Evolutionary conservation across 139 green algal species (phyloP).

Genomic region (Chlamydomonas asymmetrica): DNA sequence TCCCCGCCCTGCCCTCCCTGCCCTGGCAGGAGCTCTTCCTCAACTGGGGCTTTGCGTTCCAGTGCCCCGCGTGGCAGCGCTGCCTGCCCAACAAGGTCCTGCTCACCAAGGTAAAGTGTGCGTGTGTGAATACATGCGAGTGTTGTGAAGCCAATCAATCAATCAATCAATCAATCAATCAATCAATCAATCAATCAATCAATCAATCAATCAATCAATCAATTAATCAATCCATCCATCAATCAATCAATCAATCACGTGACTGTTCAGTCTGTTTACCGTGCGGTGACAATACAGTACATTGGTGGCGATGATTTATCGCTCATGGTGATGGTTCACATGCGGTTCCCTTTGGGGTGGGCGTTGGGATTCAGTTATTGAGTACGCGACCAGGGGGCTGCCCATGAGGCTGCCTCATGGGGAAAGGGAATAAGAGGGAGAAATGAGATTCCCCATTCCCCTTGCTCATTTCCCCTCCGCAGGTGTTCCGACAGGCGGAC

Average conservation of each 20-base stretch:
- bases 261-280: background rate
- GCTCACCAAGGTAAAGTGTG: slow-evolving; percentile 65
- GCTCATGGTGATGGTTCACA: too few species aligned
- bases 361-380: too few species aligned
- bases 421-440: too few species aligned
- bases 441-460: too few species aligned
- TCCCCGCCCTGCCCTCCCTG: too few species aligned
- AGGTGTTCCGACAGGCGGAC: slow-evolving; percentile 67
- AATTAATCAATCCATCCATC: too few species aligned
- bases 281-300: background rate
- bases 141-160: background rate
- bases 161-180: background rate
- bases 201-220: too few species aligned
- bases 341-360: too few species aligned
- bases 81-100: slow-evolving; percentile 53
- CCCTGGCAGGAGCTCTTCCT: slow-evolving; percentile 59
- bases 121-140: background rate
- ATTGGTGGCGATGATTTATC: too few species aligned
- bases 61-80: slow-evolving; percentile 55
- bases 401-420: too few species aligned
- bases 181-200: too few species aligned
- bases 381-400: too few species aligned
- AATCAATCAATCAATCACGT: background rate
- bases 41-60: slow-evolving; percentile 71
- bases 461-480: slow-evolving; percentile 2